Evolutionary conservation across 768 basidiomycete species (phyloP).

Genomic region (Hebeloma cylindrosporum): DNA sequence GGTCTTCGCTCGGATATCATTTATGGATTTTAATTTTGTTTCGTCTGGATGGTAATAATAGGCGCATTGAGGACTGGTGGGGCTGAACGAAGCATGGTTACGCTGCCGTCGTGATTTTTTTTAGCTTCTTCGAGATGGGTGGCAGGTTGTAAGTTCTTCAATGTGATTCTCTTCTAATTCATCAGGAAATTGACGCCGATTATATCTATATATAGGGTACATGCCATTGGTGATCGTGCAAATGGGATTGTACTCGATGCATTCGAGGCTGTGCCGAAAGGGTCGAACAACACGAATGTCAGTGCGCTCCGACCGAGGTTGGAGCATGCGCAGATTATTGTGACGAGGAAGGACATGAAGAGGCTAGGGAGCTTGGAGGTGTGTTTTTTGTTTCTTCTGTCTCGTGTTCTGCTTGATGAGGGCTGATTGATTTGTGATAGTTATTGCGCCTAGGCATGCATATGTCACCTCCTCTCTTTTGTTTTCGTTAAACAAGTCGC

Average conservation of each 20-base stretch:
- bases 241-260: constrained; percentile 82
- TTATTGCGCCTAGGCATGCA: constrained; percentile 90
- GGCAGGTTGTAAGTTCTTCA: constrained; percentile 75
- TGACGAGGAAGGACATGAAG: constrained; percentile 68
- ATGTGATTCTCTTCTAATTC: background rate
- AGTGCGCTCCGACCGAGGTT: constrained; percentile 71
- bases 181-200: background rate
- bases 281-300: constrained; percentile 61
- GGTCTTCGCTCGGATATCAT: too few relatives aligned
- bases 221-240: constrained; percentile 85
- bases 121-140: constrained; percentile 72
- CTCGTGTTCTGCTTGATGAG: background rate
- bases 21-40: background rate
- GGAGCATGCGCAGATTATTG: constrained; percentile 91
- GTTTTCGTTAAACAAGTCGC: too few relatives aligned
- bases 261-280: constrained; percentile 67
- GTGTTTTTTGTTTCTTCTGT: constrained; percentile 6
- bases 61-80: constrained; percentile 86
- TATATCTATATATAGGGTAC: constrained; percentile 61
- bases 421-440: constrained; percentile 37
- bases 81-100: constrained; percentile 77
- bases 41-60: constrained; percentile 32
- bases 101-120: constrained; percentile 62
- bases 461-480: constrained; percentile 36
- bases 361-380: constrained; percentile 82